Percentiles rank a stretch among this genome's conserved stretches.
phyloP scores from a whole-genome alignment of 306 rosid genomes.

The Quercus robur region DNA sequence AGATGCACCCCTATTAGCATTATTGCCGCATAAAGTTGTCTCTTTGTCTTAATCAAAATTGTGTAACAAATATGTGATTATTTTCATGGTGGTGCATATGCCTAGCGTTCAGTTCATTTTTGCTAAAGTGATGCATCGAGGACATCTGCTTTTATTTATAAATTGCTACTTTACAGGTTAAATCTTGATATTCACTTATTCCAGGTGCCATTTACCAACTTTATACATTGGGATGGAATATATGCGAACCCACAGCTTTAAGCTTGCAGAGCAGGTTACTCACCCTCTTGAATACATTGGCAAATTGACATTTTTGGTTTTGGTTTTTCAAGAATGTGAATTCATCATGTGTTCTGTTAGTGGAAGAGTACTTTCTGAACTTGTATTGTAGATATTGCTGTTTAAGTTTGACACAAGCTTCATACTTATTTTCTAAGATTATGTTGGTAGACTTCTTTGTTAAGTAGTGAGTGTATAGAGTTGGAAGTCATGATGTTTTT shows the following conservation, averaged over 20 bases:
- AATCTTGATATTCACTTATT: conserved; percentile 69
- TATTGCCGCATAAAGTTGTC: neutral
- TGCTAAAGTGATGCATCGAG: neutral
- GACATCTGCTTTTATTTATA: conserved; percentile 23
- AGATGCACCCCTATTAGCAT: no score
- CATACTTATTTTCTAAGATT: neutral
- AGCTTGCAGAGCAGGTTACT: conserved; percentile 97
- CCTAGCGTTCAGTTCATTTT: no score
- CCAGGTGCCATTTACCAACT: conserved; percentile 98
- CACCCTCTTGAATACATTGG: neutral
- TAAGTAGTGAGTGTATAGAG: neutral
- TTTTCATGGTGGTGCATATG: neutral
- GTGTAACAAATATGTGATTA: neutral
- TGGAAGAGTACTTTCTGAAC: neutral
- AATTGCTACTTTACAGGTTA: conserved; percentile 50
- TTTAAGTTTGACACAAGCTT: neutral
- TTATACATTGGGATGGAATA: conserved; percentile 99
- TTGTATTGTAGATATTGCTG: neutral
- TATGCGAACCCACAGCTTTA: conserved; percentile 95
- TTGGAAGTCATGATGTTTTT: neutral
- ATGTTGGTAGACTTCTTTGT: neutral
- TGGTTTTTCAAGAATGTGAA: neutral
- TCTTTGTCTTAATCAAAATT: neutral
- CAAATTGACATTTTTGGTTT: neutral
- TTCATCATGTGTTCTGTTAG: neutral